Conservation (phyloP, 352 stramenopile genomes). For the Aphanomyces invadans region DNA sequence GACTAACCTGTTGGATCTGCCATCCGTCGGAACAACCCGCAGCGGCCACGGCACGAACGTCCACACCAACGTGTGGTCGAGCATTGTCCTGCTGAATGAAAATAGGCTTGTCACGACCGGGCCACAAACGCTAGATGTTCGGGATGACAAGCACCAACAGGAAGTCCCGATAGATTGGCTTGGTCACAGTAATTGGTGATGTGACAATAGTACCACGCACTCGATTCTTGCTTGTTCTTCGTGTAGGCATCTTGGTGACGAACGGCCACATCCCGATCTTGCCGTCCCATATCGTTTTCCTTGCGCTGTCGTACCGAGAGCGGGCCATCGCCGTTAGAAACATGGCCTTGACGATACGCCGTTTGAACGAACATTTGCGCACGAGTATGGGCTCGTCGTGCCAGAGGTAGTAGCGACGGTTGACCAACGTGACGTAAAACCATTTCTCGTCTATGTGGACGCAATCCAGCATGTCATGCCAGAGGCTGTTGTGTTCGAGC, state of each 20-base stretch:
- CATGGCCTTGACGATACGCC: conserved; percentile 10
- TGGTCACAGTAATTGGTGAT: conserved; percentile 1
- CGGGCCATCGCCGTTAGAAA: background rate
- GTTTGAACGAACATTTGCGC: background rate
- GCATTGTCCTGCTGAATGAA: background rate
- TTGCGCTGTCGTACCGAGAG: background rate
- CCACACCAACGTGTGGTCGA: background rate
- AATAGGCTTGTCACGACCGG: background rate
- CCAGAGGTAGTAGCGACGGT: background rate
- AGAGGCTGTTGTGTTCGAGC: background rate
- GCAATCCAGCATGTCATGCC: conserved; percentile 8
- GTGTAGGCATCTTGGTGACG: background rate
- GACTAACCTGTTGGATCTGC: background rate
- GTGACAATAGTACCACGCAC: background rate
- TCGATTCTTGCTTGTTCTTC: conserved; percentile 9
- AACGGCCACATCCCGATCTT: conserved; percentile 12
- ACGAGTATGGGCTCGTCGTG: background rate
- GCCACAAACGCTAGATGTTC: background rate
- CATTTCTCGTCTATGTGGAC: conserved; percentile 17
- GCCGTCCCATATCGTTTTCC: background rate
- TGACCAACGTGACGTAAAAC: conserved; percentile 4
- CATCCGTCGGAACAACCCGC: background rate
- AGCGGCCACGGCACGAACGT: background rate
- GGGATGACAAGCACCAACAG: background rate
- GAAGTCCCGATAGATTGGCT: background rate